phyloP scores from a whole-genome alignment of 2,329 filamentous ascomycete species.

The Penicillium janthinellum region DNA sequence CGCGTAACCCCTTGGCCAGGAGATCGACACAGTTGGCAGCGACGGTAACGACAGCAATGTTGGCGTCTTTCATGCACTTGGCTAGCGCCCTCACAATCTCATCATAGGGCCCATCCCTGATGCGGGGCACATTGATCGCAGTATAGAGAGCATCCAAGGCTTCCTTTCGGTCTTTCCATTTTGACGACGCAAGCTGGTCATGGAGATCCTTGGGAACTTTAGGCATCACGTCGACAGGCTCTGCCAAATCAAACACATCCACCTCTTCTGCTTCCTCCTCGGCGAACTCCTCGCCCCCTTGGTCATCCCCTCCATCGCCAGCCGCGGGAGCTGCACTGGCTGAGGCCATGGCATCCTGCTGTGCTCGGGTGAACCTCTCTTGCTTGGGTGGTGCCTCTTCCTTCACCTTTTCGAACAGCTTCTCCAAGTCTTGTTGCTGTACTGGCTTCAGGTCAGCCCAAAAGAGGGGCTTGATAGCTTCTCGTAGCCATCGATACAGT shows the following conservation, averaged over 20 bases:
- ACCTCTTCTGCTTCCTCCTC: constrained; percentile 67
- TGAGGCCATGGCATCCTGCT: constrained; percentile 80
- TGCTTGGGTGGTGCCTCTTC: constrained; percentile 85
- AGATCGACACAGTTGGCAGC: constrained; percentile 91
- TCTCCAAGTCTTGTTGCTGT: constrained; percentile 90
- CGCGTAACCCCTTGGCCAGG: constrained; percentile 81
- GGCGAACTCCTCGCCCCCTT: constrained; percentile 61
- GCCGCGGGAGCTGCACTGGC: constrained; percentile 62
- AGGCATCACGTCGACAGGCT: constrained; percentile 81
- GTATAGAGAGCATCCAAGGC: constrained; percentile 79
- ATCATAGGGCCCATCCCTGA: constrained; percentile 86
- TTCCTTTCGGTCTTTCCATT: constrained; percentile 99
- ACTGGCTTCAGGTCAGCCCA: constrained; percentile 95
- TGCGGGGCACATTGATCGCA: constrained; percentile 78
- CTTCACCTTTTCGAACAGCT: constrained; percentile 91
- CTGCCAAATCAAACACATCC: constrained; percentile 78
- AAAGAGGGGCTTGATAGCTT: constrained; percentile 97
- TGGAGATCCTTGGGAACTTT: constrained; percentile 81
- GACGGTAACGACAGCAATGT: constrained; percentile 89
- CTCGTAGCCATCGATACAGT: constrained; percentile 93
- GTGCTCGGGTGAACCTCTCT: constrained; percentile 81
- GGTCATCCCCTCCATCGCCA: constrained; percentile 47
- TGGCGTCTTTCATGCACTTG: constrained; percentile 99
- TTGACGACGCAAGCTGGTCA: constrained; percentile 83
- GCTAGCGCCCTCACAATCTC: constrained; percentile 82